phyloP scores from a whole-genome alignment of 2,329 filamentous ascomycete genomes.

The Xylaria multiplex region DNA sequence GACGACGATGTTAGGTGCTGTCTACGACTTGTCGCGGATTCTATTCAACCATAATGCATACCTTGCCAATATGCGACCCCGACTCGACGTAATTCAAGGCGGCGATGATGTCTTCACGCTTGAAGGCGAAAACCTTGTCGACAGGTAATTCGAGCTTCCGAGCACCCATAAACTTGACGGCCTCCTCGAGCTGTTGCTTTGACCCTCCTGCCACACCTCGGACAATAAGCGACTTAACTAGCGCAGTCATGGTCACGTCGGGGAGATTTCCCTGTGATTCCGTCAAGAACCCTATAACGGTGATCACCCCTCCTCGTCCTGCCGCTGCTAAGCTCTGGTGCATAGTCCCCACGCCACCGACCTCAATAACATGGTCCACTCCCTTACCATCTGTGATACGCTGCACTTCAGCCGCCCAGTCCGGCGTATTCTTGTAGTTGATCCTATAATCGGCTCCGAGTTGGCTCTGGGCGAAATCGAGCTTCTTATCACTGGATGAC shows the following conservation, averaged over 20 bases:
- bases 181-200: constrained; percentile 51
- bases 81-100: constrained; percentile 34
- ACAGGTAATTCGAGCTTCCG: constrained; percentile 46
- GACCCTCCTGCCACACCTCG: constrained; percentile 52
- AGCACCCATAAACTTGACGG: constrained; percentile 46
- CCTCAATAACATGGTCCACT: constrained; percentile 54
- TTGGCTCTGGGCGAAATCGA: constrained; percentile 49
- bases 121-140: constrained; percentile 50
- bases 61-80: constrained; percentile 51
- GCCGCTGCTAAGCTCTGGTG: constrained; percentile 57
- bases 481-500: constrained; percentile 61
- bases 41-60: constrained; percentile 47
- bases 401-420: constrained; percentile 59
- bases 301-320: constrained; percentile 57
- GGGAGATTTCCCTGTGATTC: constrained; percentile 46
- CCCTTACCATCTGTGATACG: constrained; percentile 56
- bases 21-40: constrained; percentile 33
- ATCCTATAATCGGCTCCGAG: constrained; percentile 57
- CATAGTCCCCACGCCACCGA: constrained; percentile 54
- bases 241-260: constrained; percentile 45
- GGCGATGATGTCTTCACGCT: constrained; percentile 44
- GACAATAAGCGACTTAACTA: constrained; percentile 48
- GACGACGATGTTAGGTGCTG: constrained; percentile 40
- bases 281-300: constrained; percentile 55
- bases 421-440: constrained; percentile 59